Base-by-base conservation (phyloP, 768 basidiomycete genomes). In the Lentinus tigrinus region DNA sequence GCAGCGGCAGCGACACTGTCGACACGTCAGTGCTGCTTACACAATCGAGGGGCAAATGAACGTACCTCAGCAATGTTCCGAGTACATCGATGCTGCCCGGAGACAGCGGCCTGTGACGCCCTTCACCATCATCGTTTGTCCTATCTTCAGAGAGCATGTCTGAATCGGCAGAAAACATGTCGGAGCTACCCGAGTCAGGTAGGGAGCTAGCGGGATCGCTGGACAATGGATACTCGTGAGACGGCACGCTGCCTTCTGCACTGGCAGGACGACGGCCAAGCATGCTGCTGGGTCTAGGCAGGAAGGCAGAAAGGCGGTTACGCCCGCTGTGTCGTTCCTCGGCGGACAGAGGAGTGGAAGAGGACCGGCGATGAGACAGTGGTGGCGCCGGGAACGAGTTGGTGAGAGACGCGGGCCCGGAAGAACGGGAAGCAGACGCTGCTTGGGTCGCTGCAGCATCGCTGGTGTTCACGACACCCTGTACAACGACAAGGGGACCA, bases 1-100 rank as follows among this genome's bases (percentile, higher is more conserved):
- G 92, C 92, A 10, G 92, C 89, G n/a, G 92, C 91, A 3, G 92
- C 92, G 31, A 93, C 92, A 64, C 92, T 63, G 54, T 26, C 13
- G 39, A 19, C 37, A 26, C 31, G 26, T 34, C 52, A 46, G 16
- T 47, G 55, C 39, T 40, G 59, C 19, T 48, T 55, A 48, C 34
- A 54, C 51, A 19, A 39, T 61, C 17, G 39, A 43, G 48, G 24
- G 53, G 37, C 43, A 31, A 54, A 31, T 19, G 13, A 37, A 73
- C 80, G 47, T 66, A 89, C 90, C 90, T 92, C 31, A 93, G 76
- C 16, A 93, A 71, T n/a, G 90, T 91, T 23, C 90, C 91, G 27
- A 93, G 74, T 11, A 93, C 88, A 65, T 92, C 90, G 43, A 92
- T 88, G 68, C 89, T 91, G 34, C 84, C 88, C 0, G 85, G 85